Base-by-base conservation (phyloP, 2,329 filamentous ascomycete genomes). In the Aspergillus candidus region DNA sequence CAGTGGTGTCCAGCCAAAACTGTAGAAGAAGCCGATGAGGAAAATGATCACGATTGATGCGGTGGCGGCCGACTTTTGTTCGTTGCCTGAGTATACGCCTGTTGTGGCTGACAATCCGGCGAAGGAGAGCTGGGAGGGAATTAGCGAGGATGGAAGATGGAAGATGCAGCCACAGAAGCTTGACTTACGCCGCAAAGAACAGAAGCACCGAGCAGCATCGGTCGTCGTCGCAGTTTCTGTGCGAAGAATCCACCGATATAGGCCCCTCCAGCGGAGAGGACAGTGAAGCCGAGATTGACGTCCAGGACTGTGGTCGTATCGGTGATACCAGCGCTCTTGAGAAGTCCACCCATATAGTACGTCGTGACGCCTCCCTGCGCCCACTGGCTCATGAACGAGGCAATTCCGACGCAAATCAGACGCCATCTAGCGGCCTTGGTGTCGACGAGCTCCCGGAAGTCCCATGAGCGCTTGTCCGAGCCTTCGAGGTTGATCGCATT, bases 381-480 rank as follows among this genome's bases (percentile, higher is more conserved):
- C 13, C 14, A 40, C 38, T 40, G 38, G 11, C 38, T 27, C 50
- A 80, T 77, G 35, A 72, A 65, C 3, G 72, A 69, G 61, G 78
- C 74, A 17, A 71, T 70, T 32, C 76, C 59, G 11, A 77, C 75
- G 40, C 58, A 60, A 12, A 74, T 65, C 8, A 80, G 68, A 11
- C 77, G 70, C 35, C 73, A 73, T 15, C 72, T 66, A 1, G 73
- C 71, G 2, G 69, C 69, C 35, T 68, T 68, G 4, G 67, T 73
- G 54, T 73, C 73, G 58, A 71, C 66, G 13, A 80, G 63, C 49
- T 77, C 76, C 8, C 73, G 63, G 65, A 76, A 81, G 58, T 82
- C 74, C 76, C 77, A 82, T 72, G 74, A 80, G 2, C 73, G 68
- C 53, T 82, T 82, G 47, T 79, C 77, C 14, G 57, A 49, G 4